A percentile compares a stretch with the other conserved stretches of the same genome.
These are phyloP conservation scores for Bipolaris oryzae DNA, from an alignment of 2,329 filamentous ascomycete species.

Conservation along the genomic window DNA sequence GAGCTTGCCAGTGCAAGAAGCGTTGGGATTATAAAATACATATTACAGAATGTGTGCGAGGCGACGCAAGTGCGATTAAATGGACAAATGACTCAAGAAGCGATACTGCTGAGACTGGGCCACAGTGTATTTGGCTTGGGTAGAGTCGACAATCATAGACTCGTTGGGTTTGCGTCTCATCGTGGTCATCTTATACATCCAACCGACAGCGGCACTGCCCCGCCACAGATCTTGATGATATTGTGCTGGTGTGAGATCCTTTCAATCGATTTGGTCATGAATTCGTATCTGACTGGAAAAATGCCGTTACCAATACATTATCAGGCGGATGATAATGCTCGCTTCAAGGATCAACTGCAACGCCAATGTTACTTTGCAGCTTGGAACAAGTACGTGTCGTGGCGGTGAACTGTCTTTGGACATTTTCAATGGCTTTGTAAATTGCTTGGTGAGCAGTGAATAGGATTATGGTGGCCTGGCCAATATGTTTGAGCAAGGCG, in stretches of 20 bases:
- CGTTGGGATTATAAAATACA: constrained; percentile 21
- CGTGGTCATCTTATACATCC: background rate
- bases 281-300: background rate
- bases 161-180: background rate
- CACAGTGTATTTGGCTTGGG: background rate
- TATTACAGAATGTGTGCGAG: constrained; percentile 11
- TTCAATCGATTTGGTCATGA: background rate
- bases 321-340: background rate
- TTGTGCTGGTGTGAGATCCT: background rate
- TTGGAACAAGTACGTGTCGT: constrained; percentile 3
- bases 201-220: background rate
- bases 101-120: no score
- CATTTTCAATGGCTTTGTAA: constrained; percentile 21
- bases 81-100: background rate
- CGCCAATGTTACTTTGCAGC: constrained; percentile 12
- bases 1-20: constrained; percentile 22
- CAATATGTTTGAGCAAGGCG: constrained; percentile 12
- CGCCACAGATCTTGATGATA: background rate
- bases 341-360: background rate
- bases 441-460: constrained; percentile 9
- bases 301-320: background rate
- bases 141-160: background rate
- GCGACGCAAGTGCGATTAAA: background rate
- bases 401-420: constrained; percentile 15
- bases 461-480: background rate